Evolutionary conservation across 2,329 filamentous ascomycete genomes (phyloP), one percentile per base, ranked within the genome.

Genomic region (Phaeosphaeria sp.): DNA sequence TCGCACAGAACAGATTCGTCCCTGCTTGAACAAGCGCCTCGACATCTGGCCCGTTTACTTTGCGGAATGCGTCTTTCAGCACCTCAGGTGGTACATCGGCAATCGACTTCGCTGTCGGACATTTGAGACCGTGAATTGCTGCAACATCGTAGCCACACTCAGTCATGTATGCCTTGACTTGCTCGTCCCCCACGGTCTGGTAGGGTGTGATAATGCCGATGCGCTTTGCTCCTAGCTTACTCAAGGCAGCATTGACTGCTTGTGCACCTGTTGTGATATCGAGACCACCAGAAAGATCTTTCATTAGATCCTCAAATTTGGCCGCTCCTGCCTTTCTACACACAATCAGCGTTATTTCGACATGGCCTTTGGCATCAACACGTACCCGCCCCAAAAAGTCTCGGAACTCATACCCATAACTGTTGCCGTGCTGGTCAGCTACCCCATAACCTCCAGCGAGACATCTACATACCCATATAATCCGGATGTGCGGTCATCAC

Each of bases 321-420:
- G 61, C 57, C 8, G 72, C 72, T 11, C 73, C 71, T n/a, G 62
- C 61, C 45, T 64, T 63, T 9, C 72, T 71, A 17, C 8, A 13
- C 11, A 36, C 8, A 36, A 13, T 36, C 30, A 36, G 30, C 15
- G 6, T 7, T 13, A 3, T 13, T 3, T 36, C 25, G n/a, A 36
- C 30, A 36, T 36, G 30, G 3, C 3, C 3, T 13, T 6, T 36
- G 11, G 11, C 25, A 36, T 36, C 6, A 13, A 7, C 30, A 36
- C 30, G 11, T 36, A 36, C 30, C 30, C 30, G 30, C 71, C 72
- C 73, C 72, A 74, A 62, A 75, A 74, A 2, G 71, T 74, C 61
- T 74, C 73, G 1, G 69, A 69, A 4, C 61, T 68, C 71, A 75
- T 76, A 20, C 73, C 71, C 72, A 75, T 74, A 25, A 74, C 53